These are phyloP conservation scores for Hypoxylon subgilvum DNA, from an alignment of 495 filamentous ascomycete species.

Conservation along the genomic window DNA sequence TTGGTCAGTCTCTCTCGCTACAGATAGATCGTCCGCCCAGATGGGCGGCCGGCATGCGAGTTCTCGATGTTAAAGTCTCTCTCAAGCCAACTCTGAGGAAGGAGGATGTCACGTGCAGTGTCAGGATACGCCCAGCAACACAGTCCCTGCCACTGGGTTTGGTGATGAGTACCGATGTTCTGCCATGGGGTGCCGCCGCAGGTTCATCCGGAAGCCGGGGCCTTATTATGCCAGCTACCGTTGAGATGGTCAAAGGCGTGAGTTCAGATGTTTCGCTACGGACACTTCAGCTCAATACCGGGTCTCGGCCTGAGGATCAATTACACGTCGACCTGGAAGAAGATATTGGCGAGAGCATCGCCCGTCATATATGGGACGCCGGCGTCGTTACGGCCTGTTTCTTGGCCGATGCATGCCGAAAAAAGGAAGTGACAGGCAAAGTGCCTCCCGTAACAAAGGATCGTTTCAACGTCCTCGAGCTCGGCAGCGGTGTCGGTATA, in stretches of 20 bases:
- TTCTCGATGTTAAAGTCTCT: constrained; percentile 48
- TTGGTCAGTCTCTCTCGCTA: constrained; percentile 53
- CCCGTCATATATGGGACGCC: constrained; percentile 87
- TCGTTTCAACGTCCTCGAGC: constrained; percentile 68
- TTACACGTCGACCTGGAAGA: constrained; percentile 66
- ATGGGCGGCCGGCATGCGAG: constrained; percentile 51
- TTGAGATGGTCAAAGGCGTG: constrained; percentile 39
- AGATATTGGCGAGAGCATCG: constrained; percentile 94
- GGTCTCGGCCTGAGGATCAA: constrained; percentile 31
- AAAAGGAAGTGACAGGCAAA: constrained; percentile 2
- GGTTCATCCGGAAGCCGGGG: constrained; percentile 29
- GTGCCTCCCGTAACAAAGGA: constrained; percentile 14
- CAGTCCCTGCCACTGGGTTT: constrained; percentile 34
- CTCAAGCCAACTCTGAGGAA: constrained; percentile 30
- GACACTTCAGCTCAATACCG: constrained; percentile 37
- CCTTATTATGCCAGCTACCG: constrained; percentile 47
- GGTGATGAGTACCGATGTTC: constrained; percentile 41
- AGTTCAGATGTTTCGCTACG: constrained; percentile 44
- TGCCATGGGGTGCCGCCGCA: constrained; percentile 20
- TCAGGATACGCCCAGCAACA: constrained; percentile 46
- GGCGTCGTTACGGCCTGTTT: constrained; percentile 48
- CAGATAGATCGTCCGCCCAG: constrained; percentile 10
- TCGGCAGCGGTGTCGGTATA: constrained; percentile 85
- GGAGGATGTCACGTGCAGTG: constrained; percentile 36
- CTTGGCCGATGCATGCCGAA: constrained; percentile 43